phyloP scores from a whole-genome alignment of 345 rosid genomes.

The Camelina laxa region DNA sequence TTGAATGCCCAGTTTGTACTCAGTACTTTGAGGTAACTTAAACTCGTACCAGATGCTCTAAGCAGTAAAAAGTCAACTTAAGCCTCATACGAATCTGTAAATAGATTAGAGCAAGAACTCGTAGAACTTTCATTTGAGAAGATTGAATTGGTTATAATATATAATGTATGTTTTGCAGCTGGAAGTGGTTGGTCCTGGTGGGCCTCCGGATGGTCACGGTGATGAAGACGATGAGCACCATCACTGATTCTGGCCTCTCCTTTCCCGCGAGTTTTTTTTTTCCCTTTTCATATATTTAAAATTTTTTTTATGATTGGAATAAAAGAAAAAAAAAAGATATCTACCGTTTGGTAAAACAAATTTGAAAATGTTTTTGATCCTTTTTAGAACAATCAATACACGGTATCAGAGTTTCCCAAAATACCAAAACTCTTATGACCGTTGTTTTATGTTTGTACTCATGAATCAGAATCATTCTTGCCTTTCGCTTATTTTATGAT shows the following conservation, averaged over 20 bases:
- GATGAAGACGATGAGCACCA: constrained; percentile 57
- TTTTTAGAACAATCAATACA: constrained; percentile 27
- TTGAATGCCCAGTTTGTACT: constrained; percentile 83
- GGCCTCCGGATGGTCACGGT: constrained; percentile 80
- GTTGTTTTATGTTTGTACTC: constrained; percentile 32
- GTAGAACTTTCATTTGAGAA: not conserved
- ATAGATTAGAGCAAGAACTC: constrained; percentile 10
- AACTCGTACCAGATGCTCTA: not conserved
- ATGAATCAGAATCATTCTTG: constrained; percentile 38
- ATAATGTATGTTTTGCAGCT: constrained; percentile 49
- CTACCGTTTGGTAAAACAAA: constrained; percentile 24
- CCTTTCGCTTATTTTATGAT: constrained; percentile 32
- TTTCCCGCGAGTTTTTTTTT: constrained; percentile 28
- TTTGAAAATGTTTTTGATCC: constrained; percentile 29
- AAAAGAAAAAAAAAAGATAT: not conserved
- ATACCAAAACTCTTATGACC: constrained; percentile 36
- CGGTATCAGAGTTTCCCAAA: constrained; percentile 25
- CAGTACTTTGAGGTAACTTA: constrained; percentile 79
- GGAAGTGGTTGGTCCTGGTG: constrained; percentile 93
- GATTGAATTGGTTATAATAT: not conserved
- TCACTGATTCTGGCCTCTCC: constrained; percentile 49
- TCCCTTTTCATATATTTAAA: not conserved
- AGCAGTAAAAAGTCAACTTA: not conserved
- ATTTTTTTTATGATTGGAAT: constrained; percentile 17
- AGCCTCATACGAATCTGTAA: not conserved